A percentile compares a stretch with the other conserved stretches of the same genome.
These are phyloP conservation scores for Sistotremastrum suecicum DNA, from an alignment of 768 basidiomycete genomes.

Conservation along the genomic window DNA sequence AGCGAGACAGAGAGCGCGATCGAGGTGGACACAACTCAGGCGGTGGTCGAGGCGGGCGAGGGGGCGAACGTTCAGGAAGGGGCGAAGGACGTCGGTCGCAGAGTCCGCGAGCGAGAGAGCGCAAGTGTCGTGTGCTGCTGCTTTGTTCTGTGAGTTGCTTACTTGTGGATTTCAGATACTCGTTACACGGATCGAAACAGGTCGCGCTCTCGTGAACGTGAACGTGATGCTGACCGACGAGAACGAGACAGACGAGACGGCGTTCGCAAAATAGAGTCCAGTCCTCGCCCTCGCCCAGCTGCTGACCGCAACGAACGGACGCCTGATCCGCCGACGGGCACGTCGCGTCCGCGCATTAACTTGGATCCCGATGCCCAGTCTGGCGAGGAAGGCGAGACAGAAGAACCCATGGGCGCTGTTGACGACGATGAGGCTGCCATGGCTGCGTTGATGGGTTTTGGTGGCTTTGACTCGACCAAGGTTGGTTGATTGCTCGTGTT, in stretches of 20 bases:
- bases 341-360: conserved; percentile 15
- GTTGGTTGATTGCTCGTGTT: conserved; percentile 23
- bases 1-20: conserved; percentile 18
- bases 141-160: neutral
- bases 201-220: too few relatives aligned
- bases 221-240: conserved; percentile 1
- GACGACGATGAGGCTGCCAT: conserved; percentile 65
- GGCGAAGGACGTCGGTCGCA: too few relatives aligned
- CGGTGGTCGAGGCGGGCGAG: conserved; percentile 22
- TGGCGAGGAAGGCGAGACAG: conserved; percentile 34
- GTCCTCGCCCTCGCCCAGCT: neutral
- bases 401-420: conserved; percentile 28
- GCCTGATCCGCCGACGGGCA: neutral
- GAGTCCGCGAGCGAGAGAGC: conserved; percentile 12
- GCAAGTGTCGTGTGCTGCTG: conserved; percentile 7
- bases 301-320: conserved; percentile 7
- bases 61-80: conserved; percentile 17
- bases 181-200: conserved; percentile 10
- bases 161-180: conserved; percentile 5
- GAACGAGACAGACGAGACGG: conserved; percentile 11
- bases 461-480: conserved; percentile 83
- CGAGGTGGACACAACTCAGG: conserved; percentile 26
- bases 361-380: conserved; percentile 32
- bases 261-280: conserved; percentile 1
- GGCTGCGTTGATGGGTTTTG: conserved; percentile 83